phyloP scores from a whole-genome alignment of 2,329 filamentous ascomycete species.

The Monosporascus sp. region DNA sequence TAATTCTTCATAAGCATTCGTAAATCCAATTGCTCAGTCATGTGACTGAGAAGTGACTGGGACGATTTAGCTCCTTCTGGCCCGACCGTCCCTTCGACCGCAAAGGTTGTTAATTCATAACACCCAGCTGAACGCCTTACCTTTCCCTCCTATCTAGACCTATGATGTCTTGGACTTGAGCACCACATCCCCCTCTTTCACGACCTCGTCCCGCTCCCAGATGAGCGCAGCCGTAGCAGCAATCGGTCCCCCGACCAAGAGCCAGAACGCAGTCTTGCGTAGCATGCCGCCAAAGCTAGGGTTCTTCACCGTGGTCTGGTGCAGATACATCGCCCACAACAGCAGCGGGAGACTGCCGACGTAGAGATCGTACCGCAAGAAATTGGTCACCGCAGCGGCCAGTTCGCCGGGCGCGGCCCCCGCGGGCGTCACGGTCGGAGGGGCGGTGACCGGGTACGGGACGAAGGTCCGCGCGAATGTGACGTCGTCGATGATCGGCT shows the following conservation, averaged over 20 bases:
- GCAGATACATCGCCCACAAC: conserved; percentile 25
- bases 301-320: conserved; percentile 16
- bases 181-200: conserved; percentile 19
- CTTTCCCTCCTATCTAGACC: conserved; percentile 2
- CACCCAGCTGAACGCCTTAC: background rate
- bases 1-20: too few species aligned
- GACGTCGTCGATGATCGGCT: conserved; percentile 15
- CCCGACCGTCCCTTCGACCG: too few species aligned
- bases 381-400: conserved; percentile 16
- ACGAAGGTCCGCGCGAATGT: conserved; percentile 21
- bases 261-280: conserved; percentile 19
- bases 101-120: too few species aligned
- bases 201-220: conserved; percentile 24
- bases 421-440: conserved; percentile 13
- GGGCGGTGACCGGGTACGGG: conserved; percentile 9
- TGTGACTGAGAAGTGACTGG: too few species aligned
- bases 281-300: conserved; percentile 11
- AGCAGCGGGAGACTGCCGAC: conserved; percentile 18
- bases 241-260: conserved; percentile 17
- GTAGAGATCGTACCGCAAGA: conserved; percentile 27
- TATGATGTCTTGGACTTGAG: conserved; percentile 17
- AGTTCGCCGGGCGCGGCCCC: conserved; percentile 19
- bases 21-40: too few species aligned
- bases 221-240: conserved; percentile 16
- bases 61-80: too few species aligned